Evolutionary conservation across 176 grass and related monocot genomes (phyloP).

Genomic region (Oryza longistaminata): DNA sequence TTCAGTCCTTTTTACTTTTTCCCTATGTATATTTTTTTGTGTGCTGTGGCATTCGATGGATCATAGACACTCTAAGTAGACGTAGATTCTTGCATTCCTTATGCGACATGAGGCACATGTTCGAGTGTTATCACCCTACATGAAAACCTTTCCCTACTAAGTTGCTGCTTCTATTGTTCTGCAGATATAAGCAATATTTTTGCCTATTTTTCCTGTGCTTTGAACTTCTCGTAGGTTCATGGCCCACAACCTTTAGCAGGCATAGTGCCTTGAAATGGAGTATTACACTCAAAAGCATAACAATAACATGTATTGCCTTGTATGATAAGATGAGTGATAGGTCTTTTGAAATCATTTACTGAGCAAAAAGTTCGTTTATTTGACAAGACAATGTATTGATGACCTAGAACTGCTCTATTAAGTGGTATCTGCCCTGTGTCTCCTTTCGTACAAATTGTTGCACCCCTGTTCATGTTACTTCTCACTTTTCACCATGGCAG

Average conservation of each 20-base stretch:
- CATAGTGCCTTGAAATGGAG: conserved; percentile 8
- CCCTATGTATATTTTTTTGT: neutral
- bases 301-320: neutral
- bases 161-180: neutral
- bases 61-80: neutral
- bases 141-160: neutral
- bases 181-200: neutral
- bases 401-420: conserved; percentile 11
- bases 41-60: neutral
- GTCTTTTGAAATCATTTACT: neutral
- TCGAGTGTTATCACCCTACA: neutral
- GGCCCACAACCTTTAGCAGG: neutral
- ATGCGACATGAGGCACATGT: neutral
- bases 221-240: neutral
- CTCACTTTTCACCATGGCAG: neutral
- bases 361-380: conserved; percentile 14
- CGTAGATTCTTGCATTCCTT: neutral
- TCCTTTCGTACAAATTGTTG: conserved; percentile 3
- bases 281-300: neutral
- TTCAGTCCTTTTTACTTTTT: neutral
- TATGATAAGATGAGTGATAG: neutral
- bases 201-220: neutral
- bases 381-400: conserved; percentile 3
- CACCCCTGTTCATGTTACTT: neutral
- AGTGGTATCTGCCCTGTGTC: neutral